Evolutionary conservation across 2,329 filamentous ascomycete genomes (phyloP).

Genomic region (Clarireedia monteithiana): DNA sequence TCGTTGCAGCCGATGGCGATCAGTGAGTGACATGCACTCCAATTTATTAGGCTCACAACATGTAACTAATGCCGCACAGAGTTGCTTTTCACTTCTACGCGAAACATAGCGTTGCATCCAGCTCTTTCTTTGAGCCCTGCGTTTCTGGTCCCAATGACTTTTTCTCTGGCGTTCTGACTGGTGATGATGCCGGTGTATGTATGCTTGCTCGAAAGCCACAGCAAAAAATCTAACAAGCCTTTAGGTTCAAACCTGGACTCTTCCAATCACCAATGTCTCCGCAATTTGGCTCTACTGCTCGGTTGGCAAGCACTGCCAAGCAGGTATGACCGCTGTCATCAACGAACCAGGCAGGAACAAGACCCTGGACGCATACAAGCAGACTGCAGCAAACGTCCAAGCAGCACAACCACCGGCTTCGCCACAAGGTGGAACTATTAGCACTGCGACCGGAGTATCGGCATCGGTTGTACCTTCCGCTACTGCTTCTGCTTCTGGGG

Average conservation of each 20-base stretch:
- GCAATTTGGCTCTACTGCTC: slow-evolving; percentile 77
- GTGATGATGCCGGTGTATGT: not conserved
- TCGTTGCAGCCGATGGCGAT: slow-evolving; percentile 53
- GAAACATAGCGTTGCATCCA: slow-evolving; percentile 79
- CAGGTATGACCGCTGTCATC: slow-evolving; percentile 33
- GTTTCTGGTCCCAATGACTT: slow-evolving; percentile 48
- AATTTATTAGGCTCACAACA: slow-evolving; percentile 49
- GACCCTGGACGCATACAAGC: not conserved
- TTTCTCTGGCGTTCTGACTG: slow-evolving; percentile 59
- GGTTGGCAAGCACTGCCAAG: slow-evolving; percentile 64
- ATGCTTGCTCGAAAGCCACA: slow-evolving; percentile 37
- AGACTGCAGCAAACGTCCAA: not conserved
- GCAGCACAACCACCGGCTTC: not conserved
- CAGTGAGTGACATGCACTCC: slow-evolving; percentile 37
- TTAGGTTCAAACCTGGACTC: slow-evolving; percentile 58
- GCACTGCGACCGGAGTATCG: not conserved
- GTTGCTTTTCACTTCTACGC: slow-evolving; percentile 24
- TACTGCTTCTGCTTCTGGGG: not conserved
- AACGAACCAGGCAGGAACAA: slow-evolving; percentile 18
- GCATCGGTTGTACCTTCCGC: not conserved
- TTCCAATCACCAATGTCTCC: slow-evolving; percentile 58
- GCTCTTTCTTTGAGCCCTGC: slow-evolving; percentile 65
- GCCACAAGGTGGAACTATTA: not conserved
- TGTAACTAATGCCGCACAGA: slow-evolving; percentile 26
- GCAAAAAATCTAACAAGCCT: slow-evolving; percentile 17